These are phyloP conservation scores for Trypanosoma scelopori DNA, from an alignment of 208 protist genomes.

Conservation along the genomic window DNA sequence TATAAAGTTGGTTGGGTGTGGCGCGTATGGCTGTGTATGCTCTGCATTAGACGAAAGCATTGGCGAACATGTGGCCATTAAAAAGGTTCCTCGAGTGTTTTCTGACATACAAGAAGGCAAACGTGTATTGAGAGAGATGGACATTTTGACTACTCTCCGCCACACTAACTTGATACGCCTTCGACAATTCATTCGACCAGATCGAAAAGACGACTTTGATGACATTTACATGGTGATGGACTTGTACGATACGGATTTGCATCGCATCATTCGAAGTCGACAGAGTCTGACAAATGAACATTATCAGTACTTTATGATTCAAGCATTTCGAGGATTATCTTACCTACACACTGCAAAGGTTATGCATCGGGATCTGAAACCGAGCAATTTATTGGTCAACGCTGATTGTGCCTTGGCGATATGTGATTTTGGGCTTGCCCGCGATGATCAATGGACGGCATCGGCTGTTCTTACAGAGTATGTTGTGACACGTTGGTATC, in stretches of 20 bases:
- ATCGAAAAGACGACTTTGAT: constrained; percentile 65
- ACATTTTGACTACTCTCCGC: constrained; percentile 92
- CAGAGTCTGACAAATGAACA: constrained; percentile 97
- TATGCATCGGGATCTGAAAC: constrained; percentile 96
- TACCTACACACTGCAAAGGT: constrained; percentile 97
- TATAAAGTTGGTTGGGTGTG: constrained; percentile 79
- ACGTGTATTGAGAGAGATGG: constrained; percentile 96
- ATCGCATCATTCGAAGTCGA: constrained; percentile 95
- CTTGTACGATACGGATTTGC: constrained; percentile 97
- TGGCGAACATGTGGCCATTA: constrained; percentile 94
- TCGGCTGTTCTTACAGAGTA: constrained; percentile 93
- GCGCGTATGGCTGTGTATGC: constrained; percentile 88
- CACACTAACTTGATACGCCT: constrained; percentile 94
- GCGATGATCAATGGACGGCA: constrained; percentile 68
- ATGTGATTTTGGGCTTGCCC: constrained; percentile 92
- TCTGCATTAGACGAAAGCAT: constrained; percentile 56
- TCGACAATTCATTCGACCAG: constrained; percentile 83
- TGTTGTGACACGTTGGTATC: constrained; percentile 98
- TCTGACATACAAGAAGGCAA: constrained; percentile 95
- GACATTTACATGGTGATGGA: constrained; percentile 92
- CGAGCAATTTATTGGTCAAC: constrained; percentile 95
- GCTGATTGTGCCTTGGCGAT: constrained; percentile 94
- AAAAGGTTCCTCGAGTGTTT: constrained; percentile 96
- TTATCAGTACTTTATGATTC: constrained; percentile 98
- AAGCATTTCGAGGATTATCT: constrained; percentile 95